Percentiles rank a stretch among this genome's conserved stretches.
These are phyloP conservation scores for Arabis alpina DNA, from an alignment of 345 rosid species.

Conservation along the genomic window DNA sequence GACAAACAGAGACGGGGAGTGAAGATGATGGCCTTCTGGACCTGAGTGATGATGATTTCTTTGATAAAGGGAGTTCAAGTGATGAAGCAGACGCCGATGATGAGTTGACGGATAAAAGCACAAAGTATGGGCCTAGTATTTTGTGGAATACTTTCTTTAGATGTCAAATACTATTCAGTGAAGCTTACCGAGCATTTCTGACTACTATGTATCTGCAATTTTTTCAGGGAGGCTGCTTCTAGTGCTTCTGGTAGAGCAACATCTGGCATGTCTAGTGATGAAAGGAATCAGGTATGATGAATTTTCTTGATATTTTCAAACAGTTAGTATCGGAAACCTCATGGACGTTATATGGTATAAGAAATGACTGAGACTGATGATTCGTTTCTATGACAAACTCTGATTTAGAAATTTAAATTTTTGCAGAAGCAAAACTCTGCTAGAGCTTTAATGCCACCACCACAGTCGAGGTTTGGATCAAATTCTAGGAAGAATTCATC, in stretches of 20 bases:
- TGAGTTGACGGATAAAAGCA: slow-evolving; percentile 95
- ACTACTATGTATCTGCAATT: slow-evolving; percentile 3
- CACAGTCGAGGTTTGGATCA: slow-evolving; percentile 76
- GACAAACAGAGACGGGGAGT: slow-evolving; percentile 88
- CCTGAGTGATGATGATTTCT: slow-evolving; percentile 96
- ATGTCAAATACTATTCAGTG: background rate
- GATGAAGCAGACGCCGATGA: slow-evolving; percentile 99
- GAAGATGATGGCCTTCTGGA: slow-evolving; percentile 97
- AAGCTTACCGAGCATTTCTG: slow-evolving; percentile 4
- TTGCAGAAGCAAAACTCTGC: slow-evolving; percentile 73
- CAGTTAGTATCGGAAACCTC: background rate
- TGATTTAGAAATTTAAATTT: background rate
- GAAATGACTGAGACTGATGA: background rate
- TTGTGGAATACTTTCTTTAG: slow-evolving; percentile 11
- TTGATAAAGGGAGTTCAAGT: slow-evolving; percentile 85
- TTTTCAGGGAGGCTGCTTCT: slow-evolving; percentile 91
- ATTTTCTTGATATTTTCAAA: background rate
- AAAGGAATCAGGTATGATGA: slow-evolving; percentile 78
- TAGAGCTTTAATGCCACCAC: slow-evolving; percentile 94
- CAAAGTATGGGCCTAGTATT: slow-evolving; percentile 56
- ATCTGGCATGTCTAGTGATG: slow-evolving; percentile 98
- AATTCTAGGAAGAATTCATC: slow-evolving; percentile 62
- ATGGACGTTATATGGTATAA: background rate
- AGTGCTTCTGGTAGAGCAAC: slow-evolving; percentile 90
- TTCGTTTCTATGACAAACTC: slow-evolving; percentile 14